Evolutionary conservation across 768 basidiomycete species (phyloP).

Genomic region (Boletus rex-veris): DNA sequence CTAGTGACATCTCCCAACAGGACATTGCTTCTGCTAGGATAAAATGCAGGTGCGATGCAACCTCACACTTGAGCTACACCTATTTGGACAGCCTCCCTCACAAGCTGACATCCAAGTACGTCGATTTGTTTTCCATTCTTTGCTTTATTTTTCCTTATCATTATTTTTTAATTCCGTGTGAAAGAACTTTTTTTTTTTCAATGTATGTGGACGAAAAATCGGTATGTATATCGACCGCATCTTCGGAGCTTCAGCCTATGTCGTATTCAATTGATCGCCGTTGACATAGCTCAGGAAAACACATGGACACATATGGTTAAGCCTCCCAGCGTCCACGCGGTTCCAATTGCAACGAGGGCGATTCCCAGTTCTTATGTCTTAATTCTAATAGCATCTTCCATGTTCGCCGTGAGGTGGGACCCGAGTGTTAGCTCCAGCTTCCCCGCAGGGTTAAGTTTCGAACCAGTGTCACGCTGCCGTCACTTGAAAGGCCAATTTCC

Average conservation of each 20-base stretch:
- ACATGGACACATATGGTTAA: constrained; percentile 31
- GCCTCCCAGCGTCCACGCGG: constrained; percentile 25
- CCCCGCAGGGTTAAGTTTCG: constrained; percentile 17
- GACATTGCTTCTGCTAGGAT: constrained; percentile 13
- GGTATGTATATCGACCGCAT: no score
- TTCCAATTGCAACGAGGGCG: constrained; percentile 18
- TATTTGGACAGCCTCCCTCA: constrained; percentile 7
- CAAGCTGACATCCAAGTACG: background rate
- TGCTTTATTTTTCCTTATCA: constrained; percentile 18
- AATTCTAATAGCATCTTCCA: constrained; percentile 10
- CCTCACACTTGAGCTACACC: background rate
- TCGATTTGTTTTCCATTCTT: constrained; percentile 16
- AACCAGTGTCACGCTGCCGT: constrained; percentile 20
- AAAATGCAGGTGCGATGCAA: constrained; percentile 6
- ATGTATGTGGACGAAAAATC: background rate
- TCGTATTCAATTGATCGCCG: constrained; percentile 37
- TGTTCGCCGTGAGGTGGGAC: constrained; percentile 8
- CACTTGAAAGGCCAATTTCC: constrained; percentile 59
- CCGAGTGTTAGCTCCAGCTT: constrained; percentile 1
- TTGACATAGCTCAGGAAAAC: constrained; percentile 29
- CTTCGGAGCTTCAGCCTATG: constrained; percentile 28
- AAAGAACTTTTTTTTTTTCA: constrained; percentile 16
- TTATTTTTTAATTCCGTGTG: constrained; percentile 13
- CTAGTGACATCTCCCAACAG: constrained; percentile 6
- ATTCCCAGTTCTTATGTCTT: constrained; percentile 15